These are phyloP conservation scores for Tuber aestivum DNA, from an alignment of 495 filamentous ascomycete genomes.

Conservation along the genomic window DNA sequence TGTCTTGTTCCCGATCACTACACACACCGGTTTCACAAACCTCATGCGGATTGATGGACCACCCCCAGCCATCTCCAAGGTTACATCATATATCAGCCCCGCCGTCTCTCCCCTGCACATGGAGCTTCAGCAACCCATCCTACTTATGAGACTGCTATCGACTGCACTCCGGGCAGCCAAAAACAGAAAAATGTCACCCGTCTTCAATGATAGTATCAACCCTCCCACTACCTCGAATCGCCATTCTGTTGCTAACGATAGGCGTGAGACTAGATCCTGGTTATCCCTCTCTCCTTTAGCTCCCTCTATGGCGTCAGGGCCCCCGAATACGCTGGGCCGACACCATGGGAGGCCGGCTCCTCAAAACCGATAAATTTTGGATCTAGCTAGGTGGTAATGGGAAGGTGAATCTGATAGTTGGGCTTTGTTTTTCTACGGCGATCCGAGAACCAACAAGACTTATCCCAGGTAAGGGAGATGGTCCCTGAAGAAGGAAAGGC, in stretches of 20 bases:
- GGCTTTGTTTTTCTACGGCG: background rate
- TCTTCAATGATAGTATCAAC: background rate
- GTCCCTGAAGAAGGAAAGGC: background rate
- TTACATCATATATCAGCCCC: background rate
- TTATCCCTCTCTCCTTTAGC: background rate
- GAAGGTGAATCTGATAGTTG: background rate
- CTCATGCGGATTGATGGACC: background rate
- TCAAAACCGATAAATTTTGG: background rate
- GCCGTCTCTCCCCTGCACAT: background rate
- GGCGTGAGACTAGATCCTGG: background rate
- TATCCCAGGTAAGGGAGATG: background rate
- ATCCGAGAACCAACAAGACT: background rate
- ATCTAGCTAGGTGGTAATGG: background rate
- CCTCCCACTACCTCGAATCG: background rate
- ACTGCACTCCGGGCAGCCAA: background rate
- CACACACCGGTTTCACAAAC: background rate
- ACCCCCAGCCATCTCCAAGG: background rate
- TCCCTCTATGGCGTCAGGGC: background rate
- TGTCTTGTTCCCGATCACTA: background rate
- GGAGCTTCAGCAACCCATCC: background rate
- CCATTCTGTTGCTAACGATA: background rate
- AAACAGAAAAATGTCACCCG: background rate
- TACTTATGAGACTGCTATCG: background rate
- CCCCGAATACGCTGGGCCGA: background rate
- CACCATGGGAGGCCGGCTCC: background rate